A percentile compares a stretch with the other conserved stretches of the same genome.
These are phyloP conservation scores for Mesembryanthemum crystallinum DNA, from an alignment of 148 eudicot species.

Conservation along the genomic window DNA sequence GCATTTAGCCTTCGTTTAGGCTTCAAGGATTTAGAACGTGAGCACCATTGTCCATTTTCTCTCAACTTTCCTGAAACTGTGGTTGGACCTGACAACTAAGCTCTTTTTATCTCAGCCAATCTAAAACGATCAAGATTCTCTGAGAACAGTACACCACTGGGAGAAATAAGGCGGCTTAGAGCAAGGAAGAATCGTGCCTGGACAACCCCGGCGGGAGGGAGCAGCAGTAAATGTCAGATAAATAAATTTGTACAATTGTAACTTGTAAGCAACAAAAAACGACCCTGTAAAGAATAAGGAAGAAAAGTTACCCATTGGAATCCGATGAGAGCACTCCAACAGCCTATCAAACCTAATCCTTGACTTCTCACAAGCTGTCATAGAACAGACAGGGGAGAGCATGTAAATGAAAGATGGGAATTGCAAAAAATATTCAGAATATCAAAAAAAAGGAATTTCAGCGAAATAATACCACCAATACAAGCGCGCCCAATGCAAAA, in stretches of 20 bases:
- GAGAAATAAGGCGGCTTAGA: slow-evolving; percentile 58
- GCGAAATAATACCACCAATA: slow-evolving; percentile 55
- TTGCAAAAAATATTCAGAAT: neutral
- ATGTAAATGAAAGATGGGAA: no score
- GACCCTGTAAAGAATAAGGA: neutral
- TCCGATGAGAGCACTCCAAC: slow-evolving; percentile 72
- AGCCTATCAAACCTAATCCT: slow-evolving; percentile 60
- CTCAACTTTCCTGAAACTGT: neutral
- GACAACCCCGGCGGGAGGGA: neutral
- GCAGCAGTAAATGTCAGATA: neutral
- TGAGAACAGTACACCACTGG: slow-evolving; percentile 61
- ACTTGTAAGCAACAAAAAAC: neutral
- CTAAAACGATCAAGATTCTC: slow-evolving; percentile 45
- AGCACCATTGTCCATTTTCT: neutral
- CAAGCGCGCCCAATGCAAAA: slow-evolving; percentile 58
- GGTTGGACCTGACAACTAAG: slow-evolving; percentile 32
- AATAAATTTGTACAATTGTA: neutral
- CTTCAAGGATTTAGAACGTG: neutral
- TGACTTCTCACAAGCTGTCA: slow-evolving; percentile 48
- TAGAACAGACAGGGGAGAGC: neutral
- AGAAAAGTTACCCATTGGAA: slow-evolving; percentile 63
- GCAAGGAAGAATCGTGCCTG: slow-evolving; percentile 69
- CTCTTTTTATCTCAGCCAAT: slow-evolving; percentile 44
- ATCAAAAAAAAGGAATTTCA: neutral
- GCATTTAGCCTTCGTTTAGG: neutral